Evolutionary conservation across 2,329 filamentous ascomycete species (phyloP).

Genomic region (Pestalotiopsis sp.): DNA sequence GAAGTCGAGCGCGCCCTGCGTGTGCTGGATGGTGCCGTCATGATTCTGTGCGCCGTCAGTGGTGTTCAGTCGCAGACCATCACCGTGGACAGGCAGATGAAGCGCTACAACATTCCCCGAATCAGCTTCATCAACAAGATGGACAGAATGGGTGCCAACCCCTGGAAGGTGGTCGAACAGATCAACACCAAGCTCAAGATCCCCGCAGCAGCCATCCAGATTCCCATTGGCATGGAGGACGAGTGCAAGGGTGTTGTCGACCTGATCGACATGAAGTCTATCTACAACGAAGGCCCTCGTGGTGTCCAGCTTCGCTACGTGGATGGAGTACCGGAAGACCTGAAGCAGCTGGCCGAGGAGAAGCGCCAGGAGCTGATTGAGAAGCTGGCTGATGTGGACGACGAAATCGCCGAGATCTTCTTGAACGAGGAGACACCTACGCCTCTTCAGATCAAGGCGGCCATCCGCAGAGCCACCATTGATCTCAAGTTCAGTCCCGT

Average conservation of each 20-base stretch:
- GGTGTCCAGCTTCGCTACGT: constrained; percentile 77
- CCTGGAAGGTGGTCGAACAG: constrained; percentile 95
- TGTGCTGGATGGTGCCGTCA: constrained; percentile 93
- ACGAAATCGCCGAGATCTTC: constrained; percentile 95
- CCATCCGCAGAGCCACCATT: constrained; percentile 90
- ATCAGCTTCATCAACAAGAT: constrained; percentile 99
- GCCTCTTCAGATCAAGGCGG: constrained; percentile 82
- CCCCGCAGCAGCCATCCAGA: constrained; percentile 87
- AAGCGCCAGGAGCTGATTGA: constrained; percentile 87
- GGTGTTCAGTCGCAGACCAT: constrained; percentile 98
- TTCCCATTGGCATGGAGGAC: constrained; percentile 92
- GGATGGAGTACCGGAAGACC: constrained; percentile 81
- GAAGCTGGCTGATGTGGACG: constrained; percentile 94
- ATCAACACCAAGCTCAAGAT: constrained; percentile 97
- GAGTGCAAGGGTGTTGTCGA: constrained; percentile 92
- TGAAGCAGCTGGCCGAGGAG: constrained; percentile 76
- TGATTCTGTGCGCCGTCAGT: constrained; percentile 97
- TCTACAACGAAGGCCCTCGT: constrained; percentile 86
- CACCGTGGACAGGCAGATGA: constrained; percentile 98
- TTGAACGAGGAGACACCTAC: constrained; percentile 84
- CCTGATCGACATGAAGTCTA: constrained; percentile 85
- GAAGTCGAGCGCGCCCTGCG: constrained; percentile 95
- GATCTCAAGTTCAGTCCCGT: constrained; percentile 89
- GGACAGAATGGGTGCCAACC: constrained; percentile 98
- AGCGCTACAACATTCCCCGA: constrained; percentile 92